phyloP scores from a whole-genome alignment of 805 yeast genomes.

The Scheffersomyces lignosus region DNA sequence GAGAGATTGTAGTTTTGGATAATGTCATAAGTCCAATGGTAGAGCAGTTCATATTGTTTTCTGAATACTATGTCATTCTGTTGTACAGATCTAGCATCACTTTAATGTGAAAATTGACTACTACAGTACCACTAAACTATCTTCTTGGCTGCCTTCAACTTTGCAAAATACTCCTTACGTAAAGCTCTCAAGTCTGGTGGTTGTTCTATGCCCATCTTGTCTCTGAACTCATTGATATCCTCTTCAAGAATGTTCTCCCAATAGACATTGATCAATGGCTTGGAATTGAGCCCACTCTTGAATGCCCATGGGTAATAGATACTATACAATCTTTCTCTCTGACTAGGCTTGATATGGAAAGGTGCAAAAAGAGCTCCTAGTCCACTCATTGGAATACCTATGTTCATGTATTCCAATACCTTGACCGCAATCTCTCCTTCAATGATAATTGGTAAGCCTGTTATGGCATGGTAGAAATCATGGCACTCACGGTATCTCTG shows the following conservation, averaged over 20 bases:
- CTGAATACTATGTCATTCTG: no score
- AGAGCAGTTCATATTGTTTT: no score
- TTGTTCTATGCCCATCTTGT: conserved; percentile 66
- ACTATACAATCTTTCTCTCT: conserved; percentile 61
- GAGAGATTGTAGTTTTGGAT: no score
- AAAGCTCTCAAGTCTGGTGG: conserved; percentile 75
- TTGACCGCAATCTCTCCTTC: conserved; percentile 98
- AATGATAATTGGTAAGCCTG: conserved; percentile 84
- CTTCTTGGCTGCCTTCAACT: conserved; percentile 24
- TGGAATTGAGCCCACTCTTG: conserved; percentile 65
- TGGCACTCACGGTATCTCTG: conserved; percentile 96
- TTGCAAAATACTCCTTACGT: conserved; percentile 44
- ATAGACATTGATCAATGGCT: conserved; percentile 80
- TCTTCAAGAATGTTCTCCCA: conserved; percentile 84
- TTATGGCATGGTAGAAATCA: conserved; percentile 91
- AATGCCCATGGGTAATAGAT: conserved; percentile 89
- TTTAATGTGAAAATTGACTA: no score
- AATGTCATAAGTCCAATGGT: no score
- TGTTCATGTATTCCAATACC: conserved; percentile 86
- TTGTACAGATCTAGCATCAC: no score
- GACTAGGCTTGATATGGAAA: conserved; percentile 61
- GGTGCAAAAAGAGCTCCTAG: conserved; percentile 91
- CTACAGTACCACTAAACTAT: conserved; percentile 1
- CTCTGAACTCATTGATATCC: conserved; percentile 71
- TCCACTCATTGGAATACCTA: conserved; percentile 95